Percentiles rank a stretch among this genome's conserved stretches.
Conservation (phyloP, 1,284 basidiomycete genomes). For the Pascua guehoae region DNA sequence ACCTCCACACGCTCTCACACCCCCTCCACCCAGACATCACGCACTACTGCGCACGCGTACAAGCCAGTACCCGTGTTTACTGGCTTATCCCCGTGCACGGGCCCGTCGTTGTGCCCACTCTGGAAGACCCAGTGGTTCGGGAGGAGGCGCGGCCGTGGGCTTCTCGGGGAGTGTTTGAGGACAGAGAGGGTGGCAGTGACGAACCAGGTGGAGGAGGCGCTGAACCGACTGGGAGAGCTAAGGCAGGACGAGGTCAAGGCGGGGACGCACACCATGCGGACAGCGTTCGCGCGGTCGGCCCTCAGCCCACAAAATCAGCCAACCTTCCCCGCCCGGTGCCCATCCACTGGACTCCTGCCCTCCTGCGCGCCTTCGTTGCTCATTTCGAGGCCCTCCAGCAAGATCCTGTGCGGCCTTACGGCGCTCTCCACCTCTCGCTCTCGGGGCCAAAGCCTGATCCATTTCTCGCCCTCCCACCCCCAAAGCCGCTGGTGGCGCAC, state of each 20-base stretch:
- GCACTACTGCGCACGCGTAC: constrained; percentile 15
- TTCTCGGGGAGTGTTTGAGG: constrained; percentile 4
- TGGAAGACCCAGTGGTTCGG: constrained; percentile 10
- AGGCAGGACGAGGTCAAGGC: not conserved
- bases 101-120: constrained; percentile 27
- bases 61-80: constrained; percentile 24
- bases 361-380: constrained; percentile 20
- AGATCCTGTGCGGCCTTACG: constrained; percentile 15
- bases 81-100: constrained; percentile 42
- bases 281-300: not conserved
- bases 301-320: not conserved
- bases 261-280: not conserved
- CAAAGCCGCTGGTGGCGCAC: constrained; percentile 8
- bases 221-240: not conserved
- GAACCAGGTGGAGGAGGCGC: not conserved
- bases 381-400: constrained; percentile 22
- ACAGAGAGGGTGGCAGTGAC: not conserved
- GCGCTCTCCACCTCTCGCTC: constrained; percentile 11
- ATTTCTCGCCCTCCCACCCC: constrained; percentile 21
- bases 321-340: constrained; percentile 7
- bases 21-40: constrained; percentile 33
- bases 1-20: constrained; percentile 9
- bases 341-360: constrained; percentile 24
- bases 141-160: constrained; percentile 7
- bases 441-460: constrained; percentile 41